Conservation (phyloP, 2,329 filamentous ascomycete species). For the Piedraia hortae region DNA sequence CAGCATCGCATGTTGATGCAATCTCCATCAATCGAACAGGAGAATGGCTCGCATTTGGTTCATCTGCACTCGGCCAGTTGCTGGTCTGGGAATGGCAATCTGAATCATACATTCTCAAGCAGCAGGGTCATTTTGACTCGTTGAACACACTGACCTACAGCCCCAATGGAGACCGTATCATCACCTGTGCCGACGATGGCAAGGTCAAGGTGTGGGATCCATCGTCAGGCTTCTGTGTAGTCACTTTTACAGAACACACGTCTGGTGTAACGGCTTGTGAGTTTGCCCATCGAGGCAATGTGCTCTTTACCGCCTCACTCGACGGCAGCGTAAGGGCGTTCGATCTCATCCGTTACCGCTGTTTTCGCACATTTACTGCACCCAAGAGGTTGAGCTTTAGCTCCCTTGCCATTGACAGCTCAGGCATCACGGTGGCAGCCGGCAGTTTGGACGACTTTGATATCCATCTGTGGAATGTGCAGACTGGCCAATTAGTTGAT, state of each 20-base stretch:
- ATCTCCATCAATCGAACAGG: slow-evolving; percentile 83
- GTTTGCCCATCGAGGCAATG: slow-evolving; percentile 83
- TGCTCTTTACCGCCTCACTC: slow-evolving; percentile 80
- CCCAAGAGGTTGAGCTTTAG: slow-evolving; percentile 78
- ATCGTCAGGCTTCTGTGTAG: slow-evolving; percentile 85
- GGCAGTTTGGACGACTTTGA: slow-evolving; percentile 91
- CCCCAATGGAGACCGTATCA: slow-evolving; percentile 72
- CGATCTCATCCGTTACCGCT: slow-evolving; percentile 86
- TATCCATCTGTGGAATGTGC: slow-evolving; percentile 94
- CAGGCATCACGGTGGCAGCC: slow-evolving; percentile 83
- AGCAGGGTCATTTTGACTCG: slow-evolving; percentile 88
- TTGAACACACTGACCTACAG: slow-evolving; percentile 88
- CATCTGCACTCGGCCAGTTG: slow-evolving; percentile 83
- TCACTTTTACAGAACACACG: slow-evolving; percentile 92
- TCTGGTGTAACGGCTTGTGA: slow-evolving; percentile 84
- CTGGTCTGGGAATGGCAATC: slow-evolving; percentile 99
- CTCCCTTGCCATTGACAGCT: slow-evolving; percentile 85
- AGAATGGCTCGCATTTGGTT: slow-evolving; percentile 92
- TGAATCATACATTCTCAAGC: slow-evolving; percentile 93
- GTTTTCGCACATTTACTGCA: slow-evolving; percentile 91
- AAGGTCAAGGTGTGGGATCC: slow-evolving; percentile 98
- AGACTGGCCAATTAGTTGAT: slow-evolving; percentile 85
- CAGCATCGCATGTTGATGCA: slow-evolving; percentile 85
- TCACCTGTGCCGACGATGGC: slow-evolving; percentile 85
- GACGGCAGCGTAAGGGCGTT: slow-evolving; percentile 87